Percentiles rank a stretch among this genome's conserved stretches.
Conservation (phyloP, 2,329 filamentous ascomycete genomes). For the Dactylellina sp. region DNA sequence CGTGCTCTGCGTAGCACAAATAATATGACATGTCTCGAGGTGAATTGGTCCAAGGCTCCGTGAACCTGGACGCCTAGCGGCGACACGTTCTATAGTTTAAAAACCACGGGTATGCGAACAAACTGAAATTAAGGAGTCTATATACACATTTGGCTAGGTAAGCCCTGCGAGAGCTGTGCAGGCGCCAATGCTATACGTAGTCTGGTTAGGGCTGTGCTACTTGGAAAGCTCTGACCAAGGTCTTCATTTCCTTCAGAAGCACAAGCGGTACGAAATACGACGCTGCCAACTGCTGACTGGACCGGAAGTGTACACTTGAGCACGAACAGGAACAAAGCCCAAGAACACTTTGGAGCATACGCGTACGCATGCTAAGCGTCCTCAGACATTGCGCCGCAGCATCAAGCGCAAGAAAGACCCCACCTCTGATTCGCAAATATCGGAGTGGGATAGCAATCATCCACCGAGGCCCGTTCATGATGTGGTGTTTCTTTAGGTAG, state of each 20-base stretch:
- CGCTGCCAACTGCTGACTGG: slow-evolving; percentile 22
- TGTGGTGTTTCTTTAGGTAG: no score
- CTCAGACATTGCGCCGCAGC: no score
- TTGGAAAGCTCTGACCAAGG: slow-evolving; percentile 17
- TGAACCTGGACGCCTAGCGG: neutral
- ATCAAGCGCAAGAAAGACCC: slow-evolving; percentile 8
- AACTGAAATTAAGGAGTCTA: slow-evolving; percentile 1
- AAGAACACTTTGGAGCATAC: no score
- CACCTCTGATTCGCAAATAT: slow-evolving; percentile 17
- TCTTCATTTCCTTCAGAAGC: slow-evolving; percentile 1
- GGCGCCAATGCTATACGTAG: slow-evolving; percentile 10
- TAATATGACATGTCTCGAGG: no score
- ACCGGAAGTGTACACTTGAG: slow-evolving; percentile 20
- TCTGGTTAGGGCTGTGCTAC: slow-evolving; percentile 31
- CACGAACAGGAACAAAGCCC: neutral
- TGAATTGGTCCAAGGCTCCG: no score
- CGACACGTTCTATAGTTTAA: neutral
- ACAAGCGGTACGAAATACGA: slow-evolving; percentile 47
- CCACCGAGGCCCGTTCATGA: neutral
- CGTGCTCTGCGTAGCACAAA: neutral
- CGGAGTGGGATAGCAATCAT: slow-evolving; percentile 16
- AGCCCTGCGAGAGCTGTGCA: neutral
- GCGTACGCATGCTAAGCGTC: neutral
- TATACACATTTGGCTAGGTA: neutral
- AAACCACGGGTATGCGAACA: neutral